These are phyloP conservation scores for Yarrowia keelungensis DNA, from an alignment of 805 yeast genomes.

Conservation along the genomic window DNA sequence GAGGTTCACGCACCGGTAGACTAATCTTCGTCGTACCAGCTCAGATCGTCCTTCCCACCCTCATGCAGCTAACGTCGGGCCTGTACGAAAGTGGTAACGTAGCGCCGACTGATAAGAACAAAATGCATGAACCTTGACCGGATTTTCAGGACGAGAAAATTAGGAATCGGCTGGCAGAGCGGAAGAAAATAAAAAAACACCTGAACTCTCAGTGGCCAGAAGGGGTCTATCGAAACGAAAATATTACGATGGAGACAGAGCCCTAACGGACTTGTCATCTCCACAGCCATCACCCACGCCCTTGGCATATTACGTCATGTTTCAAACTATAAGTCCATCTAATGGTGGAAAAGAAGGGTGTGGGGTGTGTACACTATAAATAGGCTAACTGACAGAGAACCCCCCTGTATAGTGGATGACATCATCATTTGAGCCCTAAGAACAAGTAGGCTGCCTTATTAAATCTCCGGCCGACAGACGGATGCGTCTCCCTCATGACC, in stretches of 20 bases:
- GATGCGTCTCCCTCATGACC: conserved; percentile 7
- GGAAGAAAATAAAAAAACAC: too few species aligned
- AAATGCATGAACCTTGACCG: conserved; percentile 8
- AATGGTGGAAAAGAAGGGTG: background rate
- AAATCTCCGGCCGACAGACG: background rate
- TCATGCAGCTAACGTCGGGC: conserved; percentile 3
- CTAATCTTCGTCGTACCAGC: background rate
- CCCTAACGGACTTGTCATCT: too few species aligned
- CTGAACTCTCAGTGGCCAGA: too few species aligned
- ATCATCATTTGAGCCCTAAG: background rate
- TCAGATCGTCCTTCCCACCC: background rate
- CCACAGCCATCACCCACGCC: background rate
- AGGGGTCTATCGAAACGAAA: too few species aligned
- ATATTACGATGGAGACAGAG: too few species aligned
- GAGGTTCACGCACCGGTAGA: conserved; percentile 7
- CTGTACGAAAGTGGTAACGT: conserved; percentile 20
- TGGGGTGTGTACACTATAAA: conserved; percentile 15
- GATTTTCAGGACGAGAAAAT: too few species aligned
- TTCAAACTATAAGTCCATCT: conserved; percentile 1
- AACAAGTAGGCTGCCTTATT: background rate
- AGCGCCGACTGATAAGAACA: conserved; percentile 25
- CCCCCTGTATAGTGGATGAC: conserved; percentile 13
- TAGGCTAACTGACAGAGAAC: background rate
- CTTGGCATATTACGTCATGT: conserved; percentile 33
- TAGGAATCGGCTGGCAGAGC: too few species aligned